Base-by-base conservation (phyloP, 208 protist genomes). In the Acanthamoeba lenticulata region DNA sequence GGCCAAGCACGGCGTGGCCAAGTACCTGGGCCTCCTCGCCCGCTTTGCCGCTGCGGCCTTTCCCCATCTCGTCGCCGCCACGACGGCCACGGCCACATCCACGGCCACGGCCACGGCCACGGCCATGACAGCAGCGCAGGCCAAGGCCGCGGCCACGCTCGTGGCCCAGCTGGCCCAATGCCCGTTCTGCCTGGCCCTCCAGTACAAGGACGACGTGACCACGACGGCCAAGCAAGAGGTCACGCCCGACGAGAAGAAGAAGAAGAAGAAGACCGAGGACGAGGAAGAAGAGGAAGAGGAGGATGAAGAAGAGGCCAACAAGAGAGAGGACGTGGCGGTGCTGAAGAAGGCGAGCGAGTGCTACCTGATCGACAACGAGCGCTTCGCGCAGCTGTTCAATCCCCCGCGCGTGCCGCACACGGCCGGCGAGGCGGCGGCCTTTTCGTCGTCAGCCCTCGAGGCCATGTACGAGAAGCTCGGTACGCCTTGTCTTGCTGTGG, bases 291-390 rank as follows among this genome's bases (percentile, higher is more conserved):
- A 34, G n/a, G 60, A 69, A n/a, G 60, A 69, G 9, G 29, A 69
- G 19, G 60, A 17, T 1, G 29, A 7, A 69, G 32, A 29, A 69
- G 4, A 69, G 21, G 60, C 32, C 5, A 67, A n/a, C n/a, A n/a
- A 7, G 57, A 5, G 42, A 9, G 74, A 85, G 40, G 42, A 85
- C 24, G 52, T 21, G 44, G 74, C 36, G 44, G 36, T 85, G 24
- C n/a, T 85, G 42, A 85, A 52, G 36, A 85, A 85, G 74, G 74
- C 74, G 29, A 55, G 42, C 74, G 74, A 85, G 24, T 85, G 74
- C 74, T 85, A 85, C 24, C 74, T 85, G 21, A 52, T 85, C 74
- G 74, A 85, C 74, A 85, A 85, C 44, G 74, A 85, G 42, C 74
- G 74, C 4, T 85, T 85, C 24, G 74, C 74, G 24, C 45, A 85